A percentile compares a stretch with the other conserved stretches of the same genome.
Conservation (phyloP, 2,329 filamentous ascomycete genomes). For the Sarocladiaceae sp. region DNA sequence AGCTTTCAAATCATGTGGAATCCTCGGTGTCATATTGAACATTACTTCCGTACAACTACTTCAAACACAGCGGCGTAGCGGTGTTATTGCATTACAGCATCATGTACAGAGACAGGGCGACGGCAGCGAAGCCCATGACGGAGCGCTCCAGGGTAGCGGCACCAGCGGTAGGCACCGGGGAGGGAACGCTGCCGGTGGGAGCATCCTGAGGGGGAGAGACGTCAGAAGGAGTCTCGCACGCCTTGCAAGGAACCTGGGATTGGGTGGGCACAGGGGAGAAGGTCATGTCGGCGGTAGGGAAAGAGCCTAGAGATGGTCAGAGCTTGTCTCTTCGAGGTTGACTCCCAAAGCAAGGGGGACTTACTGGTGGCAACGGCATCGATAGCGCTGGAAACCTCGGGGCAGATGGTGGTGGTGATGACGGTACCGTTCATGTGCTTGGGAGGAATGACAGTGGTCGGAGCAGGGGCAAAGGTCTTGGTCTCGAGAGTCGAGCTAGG, state of each 20-base stretch:
- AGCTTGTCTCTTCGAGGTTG: background rate
- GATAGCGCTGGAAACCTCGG: constrained; percentile 3
- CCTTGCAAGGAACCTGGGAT: background rate
- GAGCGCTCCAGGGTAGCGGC: constrained; percentile 1
- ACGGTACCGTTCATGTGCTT: constrained; percentile 8
- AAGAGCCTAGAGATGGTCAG: background rate
- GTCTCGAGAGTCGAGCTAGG: background rate
- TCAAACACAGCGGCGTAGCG: too few relatives aligned
- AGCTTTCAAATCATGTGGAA: too few relatives aligned
- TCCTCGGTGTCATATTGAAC: too few relatives aligned
- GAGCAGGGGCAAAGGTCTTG: constrained; percentile 2
- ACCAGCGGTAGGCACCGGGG: constrained; percentile 1
- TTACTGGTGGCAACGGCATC: constrained; percentile 1
- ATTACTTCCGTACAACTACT: too few relatives aligned
- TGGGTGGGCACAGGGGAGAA: constrained; percentile 2
- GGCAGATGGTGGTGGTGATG: constrained; percentile 10
- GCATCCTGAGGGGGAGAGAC: background rate
- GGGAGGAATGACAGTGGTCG: constrained; percentile 7
- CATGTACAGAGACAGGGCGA: background rate
- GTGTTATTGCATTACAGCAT: constrained; percentile 8
- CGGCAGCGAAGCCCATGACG: background rate
- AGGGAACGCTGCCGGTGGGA: background rate
- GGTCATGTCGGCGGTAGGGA: background rate
- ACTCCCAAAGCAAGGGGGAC: background rate
- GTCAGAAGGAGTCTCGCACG: background rate